Evolutionary conservation across 75 land plant species (phyloP).

Genomic region (Azolla pinnata): DNA sequence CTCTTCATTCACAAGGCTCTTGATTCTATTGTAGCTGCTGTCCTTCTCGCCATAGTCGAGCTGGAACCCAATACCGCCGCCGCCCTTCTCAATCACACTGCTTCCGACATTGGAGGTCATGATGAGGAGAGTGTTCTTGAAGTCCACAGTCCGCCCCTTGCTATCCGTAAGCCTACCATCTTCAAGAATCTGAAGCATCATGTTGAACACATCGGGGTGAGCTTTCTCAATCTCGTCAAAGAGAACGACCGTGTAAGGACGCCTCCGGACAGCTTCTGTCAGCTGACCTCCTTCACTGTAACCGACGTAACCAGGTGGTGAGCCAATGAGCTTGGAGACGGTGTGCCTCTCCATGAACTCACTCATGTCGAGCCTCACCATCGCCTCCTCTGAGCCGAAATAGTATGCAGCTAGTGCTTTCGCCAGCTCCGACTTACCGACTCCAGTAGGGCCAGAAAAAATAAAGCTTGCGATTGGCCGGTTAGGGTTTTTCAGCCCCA

Average conservation of each 20-base stretch:
- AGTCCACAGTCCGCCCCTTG: conserved; percentile 42
- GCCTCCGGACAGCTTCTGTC: conserved; percentile 45
- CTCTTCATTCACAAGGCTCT: conserved; percentile 36
- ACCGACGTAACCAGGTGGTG: conserved; percentile 53
- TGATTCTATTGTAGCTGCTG: conserved; percentile 41
- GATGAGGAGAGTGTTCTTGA: conserved; percentile 41
- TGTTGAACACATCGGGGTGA: conserved; percentile 51
- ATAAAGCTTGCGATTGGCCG: conserved; percentile 54
- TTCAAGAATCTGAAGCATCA: conserved; percentile 55
- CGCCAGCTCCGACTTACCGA: conserved; percentile 54
- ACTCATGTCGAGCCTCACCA: conserved; percentile 49
- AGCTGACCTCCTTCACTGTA: conserved; percentile 53
- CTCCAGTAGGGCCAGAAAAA: conserved; percentile 56
- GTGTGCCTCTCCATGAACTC: conserved; percentile 59
- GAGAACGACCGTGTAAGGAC: conserved; percentile 48
- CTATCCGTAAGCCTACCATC: conserved; percentile 50
- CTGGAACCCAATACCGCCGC: conserved; percentile 35
- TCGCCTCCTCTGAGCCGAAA: conserved; percentile 49
- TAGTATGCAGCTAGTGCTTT: conserved; percentile 47
- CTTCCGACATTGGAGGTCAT: conserved; percentile 48
- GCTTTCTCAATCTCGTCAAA: conserved; percentile 51
- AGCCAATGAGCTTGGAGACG: conserved; percentile 50
- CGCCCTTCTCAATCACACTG: conserved; percentile 46
- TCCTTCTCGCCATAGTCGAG: conserved; percentile 39
- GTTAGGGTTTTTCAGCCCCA: conserved; percentile 48